Base-by-base conservation (phyloP, 768 basidiomycete species). In the Hygrophorus pudorinus region DNA sequence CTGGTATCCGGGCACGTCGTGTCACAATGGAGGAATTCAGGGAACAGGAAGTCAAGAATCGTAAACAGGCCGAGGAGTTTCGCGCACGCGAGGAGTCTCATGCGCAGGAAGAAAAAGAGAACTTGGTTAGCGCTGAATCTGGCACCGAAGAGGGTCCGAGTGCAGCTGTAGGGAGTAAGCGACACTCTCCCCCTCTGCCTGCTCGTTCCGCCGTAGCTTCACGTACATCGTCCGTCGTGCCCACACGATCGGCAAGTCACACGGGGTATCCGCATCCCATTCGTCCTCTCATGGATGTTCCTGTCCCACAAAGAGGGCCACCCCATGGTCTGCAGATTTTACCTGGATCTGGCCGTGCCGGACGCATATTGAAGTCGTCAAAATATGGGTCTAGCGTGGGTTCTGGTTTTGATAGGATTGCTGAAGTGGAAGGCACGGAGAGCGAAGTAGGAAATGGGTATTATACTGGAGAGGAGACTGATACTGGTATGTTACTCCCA, bases 71-170 rank as follows among this genome's bases (percentile, higher is more conserved):
- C 5, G 50, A 51, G 32, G 50, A 51, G 24, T 16, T 47, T 8
- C 30, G 29, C 20, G 20, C 32, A 27, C 37, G 43, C 14, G 50
- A 48, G 10, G 50, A 51, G 12, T 11, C 17, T 30, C 38, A 36
- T 11, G 36, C 45, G 9, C 70, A 65, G 43, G 71, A 73, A 41
- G 73, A 74, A 52, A 73, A 73, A 55, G 73, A 69, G 55, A 74
- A 67, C 53, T 66, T 69, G 45, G 58, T 46, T 46, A 70, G 57
- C 59, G 62, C 56, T 30, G 69, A 67, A 55, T 65, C 48, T 14
- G 66, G 66, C 46, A 63, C 57, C 41, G 55, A 65, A 42, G 53
- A 53, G 17, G 53, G 56, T 14, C 45, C 53, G 33, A 48, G 47
- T 28, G 38, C 61, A 17, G 51, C 55, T n/a, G 48, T 50, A 11